phyloP scores from a whole-genome alignment of 2,329 filamentous ascomycete species.

The Talaromyces sp. region DNA sequence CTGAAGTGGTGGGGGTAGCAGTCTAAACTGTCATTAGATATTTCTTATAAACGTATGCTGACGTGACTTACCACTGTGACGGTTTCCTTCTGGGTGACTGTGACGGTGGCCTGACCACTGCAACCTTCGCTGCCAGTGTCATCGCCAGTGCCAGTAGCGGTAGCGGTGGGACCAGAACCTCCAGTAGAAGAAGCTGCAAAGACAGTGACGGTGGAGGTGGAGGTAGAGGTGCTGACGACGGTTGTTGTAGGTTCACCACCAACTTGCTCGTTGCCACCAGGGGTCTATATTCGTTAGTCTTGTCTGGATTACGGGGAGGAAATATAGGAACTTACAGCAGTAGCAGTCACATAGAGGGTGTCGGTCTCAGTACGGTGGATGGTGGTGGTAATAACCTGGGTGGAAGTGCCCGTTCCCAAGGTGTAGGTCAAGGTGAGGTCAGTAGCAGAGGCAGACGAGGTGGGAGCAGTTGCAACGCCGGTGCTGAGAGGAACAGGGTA shows the following conservation, averaged over 20 bases:
- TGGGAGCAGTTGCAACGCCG: slow-evolving; percentile 21
- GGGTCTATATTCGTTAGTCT: slow-evolving; percentile 11
- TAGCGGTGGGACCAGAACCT: not conserved
- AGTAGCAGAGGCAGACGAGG: slow-evolving; percentile 15
- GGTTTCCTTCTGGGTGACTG: slow-evolving; percentile 37
- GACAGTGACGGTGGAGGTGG: slow-evolving; percentile 19
- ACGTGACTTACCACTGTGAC: slow-evolving; percentile 36
- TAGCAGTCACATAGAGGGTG: slow-evolving; percentile 20
- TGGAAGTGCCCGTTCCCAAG: slow-evolving; percentile 36
- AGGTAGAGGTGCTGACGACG: slow-evolving; percentile 29
- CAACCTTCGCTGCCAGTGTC: slow-evolving; percentile 9
- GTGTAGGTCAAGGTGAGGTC: slow-evolving; percentile 43
- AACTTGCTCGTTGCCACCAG: slow-evolving; percentile 15
- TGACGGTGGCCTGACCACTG: slow-evolving; percentile 22
- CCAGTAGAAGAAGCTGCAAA: slow-evolving; percentile 9
- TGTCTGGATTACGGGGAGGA: not conserved
- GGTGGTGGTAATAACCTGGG: slow-evolving; percentile 40
- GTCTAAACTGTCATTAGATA: slow-evolving; percentile 4
- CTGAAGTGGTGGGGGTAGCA: slow-evolving; percentile 3
- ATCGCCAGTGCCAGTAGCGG: slow-evolving; percentile 10
- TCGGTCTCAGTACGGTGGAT: slow-evolving; percentile 36
- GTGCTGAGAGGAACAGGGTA: slow-evolving; percentile 26
- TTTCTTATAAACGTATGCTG: too few relatives aligned
- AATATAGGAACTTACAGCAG: slow-evolving; percentile 18
- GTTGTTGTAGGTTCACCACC: slow-evolving; percentile 29